Conservation (phyloP, 2,329 filamentous ascomycete species). For the Sclerotinia spermophila region DNA sequence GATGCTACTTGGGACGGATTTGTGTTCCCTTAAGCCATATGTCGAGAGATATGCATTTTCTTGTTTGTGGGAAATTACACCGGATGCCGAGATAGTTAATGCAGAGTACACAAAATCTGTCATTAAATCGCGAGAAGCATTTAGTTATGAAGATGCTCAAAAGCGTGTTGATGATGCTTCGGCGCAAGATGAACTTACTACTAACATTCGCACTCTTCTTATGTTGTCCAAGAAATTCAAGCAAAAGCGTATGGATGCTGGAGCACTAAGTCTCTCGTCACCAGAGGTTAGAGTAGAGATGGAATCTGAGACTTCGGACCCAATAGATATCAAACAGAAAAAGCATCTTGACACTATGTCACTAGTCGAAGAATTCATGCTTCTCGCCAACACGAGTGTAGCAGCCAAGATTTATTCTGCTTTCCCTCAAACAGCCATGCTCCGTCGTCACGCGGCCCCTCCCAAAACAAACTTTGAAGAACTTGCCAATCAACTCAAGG, state of each 20-base stretch:
- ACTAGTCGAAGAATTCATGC: slow-evolving; percentile 98
- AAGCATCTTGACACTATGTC: slow-evolving; percentile 93
- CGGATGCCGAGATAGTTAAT: slow-evolving; percentile 78
- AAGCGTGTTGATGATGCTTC: slow-evolving; percentile 85
- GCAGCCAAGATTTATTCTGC: slow-evolving; percentile 84
- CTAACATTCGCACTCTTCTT: slow-evolving; percentile 82
- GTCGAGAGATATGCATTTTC: slow-evolving; percentile 93
- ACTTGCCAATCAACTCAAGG: slow-evolving; percentile 82
- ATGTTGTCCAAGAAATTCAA: slow-evolving; percentile 88
- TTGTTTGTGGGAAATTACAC: slow-evolving; percentile 81
- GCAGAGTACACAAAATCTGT: slow-evolving; percentile 96
- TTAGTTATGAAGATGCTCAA: slow-evolving; percentile 96
- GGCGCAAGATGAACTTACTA: slow-evolving; percentile 83
- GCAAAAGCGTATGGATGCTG: slow-evolving; percentile 93
- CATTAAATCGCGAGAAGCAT: slow-evolving; percentile 92
- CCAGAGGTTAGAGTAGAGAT: slow-evolving; percentile 95
- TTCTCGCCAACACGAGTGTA: slow-evolving; percentile 94
- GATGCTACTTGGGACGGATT: slow-evolving; percentile 88
- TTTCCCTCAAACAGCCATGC: slow-evolving; percentile 91
- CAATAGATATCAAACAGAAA: slow-evolving; percentile 95
- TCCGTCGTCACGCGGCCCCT: slow-evolving; percentile 86
- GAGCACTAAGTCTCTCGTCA: slow-evolving; percentile 92
- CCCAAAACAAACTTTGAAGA: slow-evolving; percentile 97
- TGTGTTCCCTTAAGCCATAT: slow-evolving; percentile 95
- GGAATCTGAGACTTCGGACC: slow-evolving; percentile 93